These are phyloP conservation scores for Podila minutissima DNA, from an alignment of 192 early-diverging fungal genomes.

Conservation along the genomic window DNA sequence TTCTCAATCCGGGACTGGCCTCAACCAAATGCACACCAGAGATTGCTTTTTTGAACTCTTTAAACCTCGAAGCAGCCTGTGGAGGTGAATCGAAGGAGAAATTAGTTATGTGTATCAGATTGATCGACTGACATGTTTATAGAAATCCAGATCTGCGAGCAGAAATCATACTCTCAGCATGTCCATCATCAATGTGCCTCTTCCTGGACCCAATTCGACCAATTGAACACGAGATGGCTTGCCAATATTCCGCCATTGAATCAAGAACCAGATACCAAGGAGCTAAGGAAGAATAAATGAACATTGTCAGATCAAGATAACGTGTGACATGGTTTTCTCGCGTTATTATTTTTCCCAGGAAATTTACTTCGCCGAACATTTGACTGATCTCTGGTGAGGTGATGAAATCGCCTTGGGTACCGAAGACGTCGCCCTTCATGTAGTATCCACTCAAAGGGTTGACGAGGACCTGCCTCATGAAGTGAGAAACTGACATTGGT, in stretches of 20 bases:
- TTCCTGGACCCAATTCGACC: constrained; percentile 90
- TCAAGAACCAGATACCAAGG: constrained; percentile 88
- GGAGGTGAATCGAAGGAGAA: constrained; percentile 3
- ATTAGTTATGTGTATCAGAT: neutral
- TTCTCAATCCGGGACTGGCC: constrained; percentile 79
- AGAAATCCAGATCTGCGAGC: no score
- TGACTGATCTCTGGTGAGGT: constrained; percentile 98
- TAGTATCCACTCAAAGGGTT: constrained; percentile 95
- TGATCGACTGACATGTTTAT: neutral
- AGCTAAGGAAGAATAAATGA: constrained; percentile 51
- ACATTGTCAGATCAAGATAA: neutral
- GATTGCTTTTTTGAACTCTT: constrained; percentile 69
- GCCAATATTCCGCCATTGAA: constrained; percentile 82
- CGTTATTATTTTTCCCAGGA: neutral
- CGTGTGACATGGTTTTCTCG: neutral
- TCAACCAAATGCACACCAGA: constrained; percentile 84
- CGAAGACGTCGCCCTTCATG: constrained; percentile 92
- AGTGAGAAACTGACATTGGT: constrained; percentile 83
- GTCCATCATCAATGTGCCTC: constrained; percentile 95
- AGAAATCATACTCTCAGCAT: constrained; percentile 74
- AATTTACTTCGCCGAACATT: constrained; percentile 92
- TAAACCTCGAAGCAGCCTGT: constrained; percentile 73
- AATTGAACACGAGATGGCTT: constrained; percentile 65
- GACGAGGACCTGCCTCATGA: constrained; percentile 88
- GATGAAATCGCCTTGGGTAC: constrained; percentile 90